phyloP scores from a whole-genome alignment of 106 monocot genomes.

The Hemerocallis citrina region DNA sequence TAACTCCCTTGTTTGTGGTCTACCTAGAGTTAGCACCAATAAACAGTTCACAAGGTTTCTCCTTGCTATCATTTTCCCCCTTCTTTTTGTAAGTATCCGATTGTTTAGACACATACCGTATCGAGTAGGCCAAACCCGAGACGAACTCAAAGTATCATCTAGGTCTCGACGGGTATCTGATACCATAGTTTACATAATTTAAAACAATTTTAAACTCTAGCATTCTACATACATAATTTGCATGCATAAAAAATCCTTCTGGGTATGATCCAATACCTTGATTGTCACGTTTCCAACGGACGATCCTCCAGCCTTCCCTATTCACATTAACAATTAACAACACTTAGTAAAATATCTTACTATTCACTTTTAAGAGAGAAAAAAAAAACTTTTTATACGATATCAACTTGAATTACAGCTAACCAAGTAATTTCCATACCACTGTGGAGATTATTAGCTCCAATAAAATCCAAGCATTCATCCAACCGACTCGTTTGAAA shows the following conservation, averaged over 20 bases:
- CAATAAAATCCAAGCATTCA: slow-evolving; percentile 54
- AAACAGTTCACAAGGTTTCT: too few species aligned
- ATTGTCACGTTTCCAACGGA: slow-evolving; percentile 2
- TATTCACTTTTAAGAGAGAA: neutral
- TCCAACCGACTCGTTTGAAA: slow-evolving; percentile 45
- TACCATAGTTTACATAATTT: too few species aligned
- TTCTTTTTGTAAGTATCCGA: too few species aligned
- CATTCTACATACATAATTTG: neutral
- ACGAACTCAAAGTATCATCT: too few species aligned
- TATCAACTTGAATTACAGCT: neutral
- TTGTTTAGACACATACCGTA: too few species aligned
- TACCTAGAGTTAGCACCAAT: too few species aligned
- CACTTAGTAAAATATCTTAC: neutral
- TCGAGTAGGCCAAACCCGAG: too few species aligned
- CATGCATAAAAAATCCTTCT: neutral
- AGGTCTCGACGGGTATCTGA: too few species aligned
- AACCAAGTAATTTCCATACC: neutral
- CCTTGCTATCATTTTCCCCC: too few species aligned
- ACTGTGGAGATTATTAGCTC: slow-evolving; percentile 22
- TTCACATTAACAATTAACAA: neutral
- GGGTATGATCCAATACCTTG: slow-evolving; percentile 9
- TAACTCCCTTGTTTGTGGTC: too few species aligned
- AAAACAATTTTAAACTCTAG: too few species aligned
- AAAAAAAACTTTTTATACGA: neutral
- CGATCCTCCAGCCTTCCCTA: slow-evolving; percentile 2